Evolutionary conservation across 306 rosid species (phyloP).

Genomic region (Pyrus communis): DNA sequence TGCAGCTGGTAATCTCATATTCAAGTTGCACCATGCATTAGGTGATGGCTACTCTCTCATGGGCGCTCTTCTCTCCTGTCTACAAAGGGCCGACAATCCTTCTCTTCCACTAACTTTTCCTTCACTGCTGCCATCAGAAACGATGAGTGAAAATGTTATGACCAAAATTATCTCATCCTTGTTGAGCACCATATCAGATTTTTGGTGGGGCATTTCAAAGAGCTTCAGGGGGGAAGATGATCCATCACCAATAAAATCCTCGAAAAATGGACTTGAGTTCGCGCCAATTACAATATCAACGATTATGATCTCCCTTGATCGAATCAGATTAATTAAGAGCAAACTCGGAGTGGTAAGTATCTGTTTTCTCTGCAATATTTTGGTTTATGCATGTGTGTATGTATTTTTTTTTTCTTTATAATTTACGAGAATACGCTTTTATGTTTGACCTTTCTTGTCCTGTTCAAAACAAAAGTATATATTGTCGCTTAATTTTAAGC

Average conservation of each 20-base stretch:
- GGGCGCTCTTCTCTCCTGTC: conserved; percentile 58
- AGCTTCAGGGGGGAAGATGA: conserved; percentile 42
- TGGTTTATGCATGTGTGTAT: too few relatives aligned
- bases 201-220: conserved; percentile 36
- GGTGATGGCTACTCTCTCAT: too few relatives aligned
- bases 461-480: too few relatives aligned
- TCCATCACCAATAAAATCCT: conserved; percentile 36
- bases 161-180: conserved; percentile 16
- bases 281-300: conserved; percentile 26
- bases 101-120: too few relatives aligned
- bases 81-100: conserved; percentile 27
- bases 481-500: too few relatives aligned
- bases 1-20: too few relatives aligned
- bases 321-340: conserved; percentile 23
- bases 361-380: too few relatives aligned
- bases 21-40: too few relatives aligned
- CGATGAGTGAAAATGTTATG: conserved; percentile 6
- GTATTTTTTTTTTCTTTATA: too few relatives aligned
- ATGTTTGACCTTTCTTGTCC: too few relatives aligned
- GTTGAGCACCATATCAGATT: conserved; percentile 25
- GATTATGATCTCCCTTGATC: conserved; percentile 33
- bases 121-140: conserved; percentile 2
- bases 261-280: conserved; percentile 21
- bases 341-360: conserved; percentile 32
- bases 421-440: too few relatives aligned